Evolutionary conservation across 1,284 basidiomycete genomes (phyloP).

Genomic region (Tilletia indica): DNA sequence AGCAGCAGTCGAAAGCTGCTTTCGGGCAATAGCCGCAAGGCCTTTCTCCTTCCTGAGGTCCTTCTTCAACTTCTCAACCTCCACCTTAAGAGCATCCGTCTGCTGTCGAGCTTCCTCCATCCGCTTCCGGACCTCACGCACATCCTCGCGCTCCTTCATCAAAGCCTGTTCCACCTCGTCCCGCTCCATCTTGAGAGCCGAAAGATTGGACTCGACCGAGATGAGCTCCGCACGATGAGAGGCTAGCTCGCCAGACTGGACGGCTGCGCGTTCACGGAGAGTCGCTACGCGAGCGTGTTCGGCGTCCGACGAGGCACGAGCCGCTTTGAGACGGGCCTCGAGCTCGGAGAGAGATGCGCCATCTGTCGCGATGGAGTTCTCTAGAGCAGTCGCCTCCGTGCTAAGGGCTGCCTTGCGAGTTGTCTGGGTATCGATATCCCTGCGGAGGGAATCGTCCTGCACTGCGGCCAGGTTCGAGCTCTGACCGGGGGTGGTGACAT

Average conservation of each 20-base stretch:
- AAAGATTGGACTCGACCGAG: conserved; percentile 84
- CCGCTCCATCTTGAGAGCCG: conserved; percentile 83
- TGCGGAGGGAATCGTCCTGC: background rate
- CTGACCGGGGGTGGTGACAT: background rate
- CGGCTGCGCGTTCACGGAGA: conserved; percentile 70
- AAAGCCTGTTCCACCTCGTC: conserved; percentile 83
- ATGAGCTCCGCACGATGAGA: conserved; percentile 79
- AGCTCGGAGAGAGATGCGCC: conserved; percentile 43
- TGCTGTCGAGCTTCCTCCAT: conserved; percentile 65
- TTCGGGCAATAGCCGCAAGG: conserved; percentile 85
- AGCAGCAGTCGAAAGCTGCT: conserved; percentile 85
- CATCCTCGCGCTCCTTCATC: conserved; percentile 90
- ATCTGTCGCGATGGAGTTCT: conserved; percentile 33
- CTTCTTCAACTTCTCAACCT: conserved; percentile 84
- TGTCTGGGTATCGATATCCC: conserved; percentile 36
- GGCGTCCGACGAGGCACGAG: conserved; percentile 72
- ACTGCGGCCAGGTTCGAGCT: background rate
- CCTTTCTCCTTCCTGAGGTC: conserved; percentile 96
- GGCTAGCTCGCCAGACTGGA: conserved; percentile 75
- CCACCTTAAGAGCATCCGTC: conserved; percentile 66
- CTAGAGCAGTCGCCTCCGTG: conserved; percentile 25
- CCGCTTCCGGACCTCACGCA: conserved; percentile 77
- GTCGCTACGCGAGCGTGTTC: conserved; percentile 74
- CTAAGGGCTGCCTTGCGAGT: conserved; percentile 22
- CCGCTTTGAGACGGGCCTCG: conserved; percentile 51